These are phyloP conservation scores for Venturia carpophila DNA, from an alignment of 2,329 filamentous ascomycete species.

Conservation along the genomic window DNA sequence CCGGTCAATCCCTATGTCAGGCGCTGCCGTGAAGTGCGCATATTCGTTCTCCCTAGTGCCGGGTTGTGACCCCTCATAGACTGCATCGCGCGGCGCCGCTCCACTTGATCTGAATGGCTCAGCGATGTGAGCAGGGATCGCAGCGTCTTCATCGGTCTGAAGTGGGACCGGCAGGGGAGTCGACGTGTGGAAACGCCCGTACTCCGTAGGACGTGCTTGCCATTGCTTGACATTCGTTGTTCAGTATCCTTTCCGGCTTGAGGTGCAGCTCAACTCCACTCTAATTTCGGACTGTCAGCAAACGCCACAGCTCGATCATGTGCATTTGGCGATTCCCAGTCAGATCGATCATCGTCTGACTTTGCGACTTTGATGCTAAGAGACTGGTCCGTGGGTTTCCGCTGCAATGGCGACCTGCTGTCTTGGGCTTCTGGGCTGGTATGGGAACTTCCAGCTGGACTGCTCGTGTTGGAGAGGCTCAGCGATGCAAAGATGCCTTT, in stretches of 20 bases:
- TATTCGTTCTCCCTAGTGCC: not conserved
- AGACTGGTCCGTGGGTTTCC: not conserved
- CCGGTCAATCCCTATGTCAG: not conserved
- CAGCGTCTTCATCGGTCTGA: not conserved
- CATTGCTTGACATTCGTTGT: not conserved
- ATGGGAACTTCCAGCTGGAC: constrained; percentile 12
- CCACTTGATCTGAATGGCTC: not conserved
- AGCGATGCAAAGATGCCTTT: constrained; percentile 52
- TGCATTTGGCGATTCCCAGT: not conserved
- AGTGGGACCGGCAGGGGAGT: not conserved
- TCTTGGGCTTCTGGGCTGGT: not conserved
- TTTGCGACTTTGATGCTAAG: not conserved
- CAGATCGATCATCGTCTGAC: not conserved
- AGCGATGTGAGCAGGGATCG: not conserved
- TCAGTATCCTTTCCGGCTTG: not conserved
- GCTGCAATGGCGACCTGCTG: not conserved
- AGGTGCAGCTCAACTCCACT: constrained; percentile 16
- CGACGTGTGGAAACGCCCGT: not conserved
- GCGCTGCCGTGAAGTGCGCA: not conserved
- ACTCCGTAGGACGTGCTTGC: not conserved
- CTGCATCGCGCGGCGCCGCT: constrained; percentile 6
- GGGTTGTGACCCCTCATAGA: not conserved
- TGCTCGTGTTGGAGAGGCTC: constrained; percentile 3
- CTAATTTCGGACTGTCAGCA: constrained; percentile 12
- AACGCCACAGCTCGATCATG: constrained; percentile 4